Conservation (phyloP, 2,329 filamentous ascomycete species). For the Chaetomium sp. region DNA sequence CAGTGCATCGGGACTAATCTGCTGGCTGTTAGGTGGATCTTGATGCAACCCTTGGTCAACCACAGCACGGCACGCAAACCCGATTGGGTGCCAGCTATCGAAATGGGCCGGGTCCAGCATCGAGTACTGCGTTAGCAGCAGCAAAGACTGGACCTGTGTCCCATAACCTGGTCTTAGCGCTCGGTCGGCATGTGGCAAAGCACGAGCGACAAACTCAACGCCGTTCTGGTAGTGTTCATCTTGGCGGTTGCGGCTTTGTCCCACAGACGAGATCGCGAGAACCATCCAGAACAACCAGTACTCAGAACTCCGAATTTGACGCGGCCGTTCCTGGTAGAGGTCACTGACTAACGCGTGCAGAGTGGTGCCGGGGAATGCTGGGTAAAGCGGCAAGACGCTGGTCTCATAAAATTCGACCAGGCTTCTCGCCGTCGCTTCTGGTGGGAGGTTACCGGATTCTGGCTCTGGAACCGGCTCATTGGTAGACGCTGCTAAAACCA, state of each 20-base stretch:
- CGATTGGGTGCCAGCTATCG: constrained; percentile 89
- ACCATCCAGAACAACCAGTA: constrained; percentile 87
- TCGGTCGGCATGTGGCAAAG: constrained; percentile 70
- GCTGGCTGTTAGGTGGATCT: constrained; percentile 68
- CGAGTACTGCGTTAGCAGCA: constrained; percentile 82
- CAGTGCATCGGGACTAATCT: constrained; percentile 60
- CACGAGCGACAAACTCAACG: constrained; percentile 52
- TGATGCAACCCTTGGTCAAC: constrained; percentile 91
- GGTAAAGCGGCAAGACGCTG: constrained; percentile 73
- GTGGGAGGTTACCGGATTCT: constrained; percentile 57
- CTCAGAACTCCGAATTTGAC: constrained; percentile 61
- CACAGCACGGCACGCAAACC: constrained; percentile 79
- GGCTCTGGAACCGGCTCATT: constrained; percentile 64
- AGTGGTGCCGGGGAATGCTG: constrained; percentile 73
- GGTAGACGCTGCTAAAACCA: constrained; percentile 76
- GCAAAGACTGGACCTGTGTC: constrained; percentile 76
- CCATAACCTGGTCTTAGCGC: constrained; percentile 81
- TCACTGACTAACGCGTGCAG: constrained; percentile 75
- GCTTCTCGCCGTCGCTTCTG: constrained; percentile 59
- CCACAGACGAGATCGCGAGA: constrained; percentile 71
- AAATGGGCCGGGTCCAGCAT: constrained; percentile 87
- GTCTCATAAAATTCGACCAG: constrained; percentile 79
- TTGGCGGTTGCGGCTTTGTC: constrained; percentile 63
- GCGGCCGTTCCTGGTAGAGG: constrained; percentile 65
- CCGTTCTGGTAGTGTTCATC: constrained; percentile 56